These are phyloP conservation scores for Helenozyma rhizophorensis DNA, from an alignment of 805 yeast species.

Conservation along the genomic window DNA sequence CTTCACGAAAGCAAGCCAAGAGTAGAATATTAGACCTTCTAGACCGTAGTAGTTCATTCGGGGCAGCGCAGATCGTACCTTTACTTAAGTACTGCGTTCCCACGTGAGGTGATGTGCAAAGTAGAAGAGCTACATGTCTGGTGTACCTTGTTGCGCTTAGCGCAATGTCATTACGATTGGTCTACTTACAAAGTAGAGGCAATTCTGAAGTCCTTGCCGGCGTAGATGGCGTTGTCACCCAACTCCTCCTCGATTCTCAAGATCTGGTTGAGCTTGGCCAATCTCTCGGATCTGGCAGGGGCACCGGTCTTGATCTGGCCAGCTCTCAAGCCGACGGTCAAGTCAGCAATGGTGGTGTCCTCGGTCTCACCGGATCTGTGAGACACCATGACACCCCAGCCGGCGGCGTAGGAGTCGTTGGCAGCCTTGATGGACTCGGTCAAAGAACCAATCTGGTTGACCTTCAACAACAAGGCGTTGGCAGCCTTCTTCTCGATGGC, in stretches of 20 bases:
- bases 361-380: slow-evolving; percentile 99
- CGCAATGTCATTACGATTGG: neutral
- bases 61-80: too few relatives aligned
- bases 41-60: too few relatives aligned
- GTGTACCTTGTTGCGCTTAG: too few relatives aligned
- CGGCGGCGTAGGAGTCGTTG: slow-evolving; percentile 87
- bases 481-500: slow-evolving; percentile 97
- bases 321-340: slow-evolving; percentile 94
- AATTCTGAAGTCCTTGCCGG: slow-evolving; percentile 85
- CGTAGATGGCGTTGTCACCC: slow-evolving; percentile 95
- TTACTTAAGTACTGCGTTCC: too few relatives aligned
- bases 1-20: neutral
- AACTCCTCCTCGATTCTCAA: slow-evolving; percentile 98
- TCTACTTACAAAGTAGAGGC: slow-evolving; percentile 35
- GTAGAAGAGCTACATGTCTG: too few relatives aligned
- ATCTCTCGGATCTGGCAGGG: slow-evolving; percentile 99
- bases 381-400: slow-evolving; percentile 99
- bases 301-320: slow-evolving; percentile 99
- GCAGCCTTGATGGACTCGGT: slow-evolving; percentile 97
- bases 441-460: slow-evolving; percentile 97
- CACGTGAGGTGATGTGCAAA: too few relatives aligned
- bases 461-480: slow-evolving; percentile 91
- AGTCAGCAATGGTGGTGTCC: slow-evolving; percentile 97
- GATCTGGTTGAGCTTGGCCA: slow-evolving; percentile 97
- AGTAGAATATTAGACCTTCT: neutral